Evolutionary conservation across 2,329 filamentous ascomycete species (phyloP).

Genomic region (Fusarium camptoceras): DNA sequence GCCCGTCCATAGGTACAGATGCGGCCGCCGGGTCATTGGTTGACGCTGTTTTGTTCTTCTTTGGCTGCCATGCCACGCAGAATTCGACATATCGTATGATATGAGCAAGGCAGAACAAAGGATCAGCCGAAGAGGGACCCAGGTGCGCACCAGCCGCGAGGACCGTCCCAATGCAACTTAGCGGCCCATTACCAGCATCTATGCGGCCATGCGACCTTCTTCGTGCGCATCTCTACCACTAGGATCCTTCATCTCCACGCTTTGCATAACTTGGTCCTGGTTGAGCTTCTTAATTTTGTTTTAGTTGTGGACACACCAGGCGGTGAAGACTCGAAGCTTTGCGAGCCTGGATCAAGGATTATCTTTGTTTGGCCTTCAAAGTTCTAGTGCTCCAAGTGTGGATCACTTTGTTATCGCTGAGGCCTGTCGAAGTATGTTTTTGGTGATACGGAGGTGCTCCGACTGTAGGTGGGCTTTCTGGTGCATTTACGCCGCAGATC

Average conservation of each 20-base stretch:
- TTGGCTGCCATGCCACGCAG: slow-evolving; percentile 1
- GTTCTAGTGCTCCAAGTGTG: slow-evolving; percentile 38
- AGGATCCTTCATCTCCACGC: slow-evolving; percentile 27
- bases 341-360: slow-evolving; percentile 38
- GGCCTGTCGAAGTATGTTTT: slow-evolving; percentile 29
- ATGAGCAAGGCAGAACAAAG: slow-evolving; percentile 15
- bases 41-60: slow-evolving; percentile 5
- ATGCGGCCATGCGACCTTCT: slow-evolving; percentile 42
- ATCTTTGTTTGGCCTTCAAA: slow-evolving; percentile 39
- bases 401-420: slow-evolving; percentile 39
- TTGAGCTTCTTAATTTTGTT: slow-evolving; percentile 28
- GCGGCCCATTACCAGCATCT: slow-evolving; percentile 43
- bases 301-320: slow-evolving; percentile 41
- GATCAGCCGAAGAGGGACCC: slow-evolving; percentile 35
- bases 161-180: slow-evolving; percentile 45
- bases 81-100: slow-evolving; percentile 44
- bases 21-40: slow-evolving; percentile 2
- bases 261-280: slow-evolving; percentile 42
- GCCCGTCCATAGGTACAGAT: slow-evolving; percentile 29
- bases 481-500: slow-evolving; percentile 17
- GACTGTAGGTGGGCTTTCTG: slow-evolving; percentile 21
- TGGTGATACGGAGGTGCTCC: slow-evolving; percentile 25
- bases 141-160: slow-evolving; percentile 44
- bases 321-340: slow-evolving; percentile 43
- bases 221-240: slow-evolving; percentile 40